phyloP scores from a whole-genome alignment of 192 early-diverging fungal species.

The Obelidium mucronatum region DNA sequence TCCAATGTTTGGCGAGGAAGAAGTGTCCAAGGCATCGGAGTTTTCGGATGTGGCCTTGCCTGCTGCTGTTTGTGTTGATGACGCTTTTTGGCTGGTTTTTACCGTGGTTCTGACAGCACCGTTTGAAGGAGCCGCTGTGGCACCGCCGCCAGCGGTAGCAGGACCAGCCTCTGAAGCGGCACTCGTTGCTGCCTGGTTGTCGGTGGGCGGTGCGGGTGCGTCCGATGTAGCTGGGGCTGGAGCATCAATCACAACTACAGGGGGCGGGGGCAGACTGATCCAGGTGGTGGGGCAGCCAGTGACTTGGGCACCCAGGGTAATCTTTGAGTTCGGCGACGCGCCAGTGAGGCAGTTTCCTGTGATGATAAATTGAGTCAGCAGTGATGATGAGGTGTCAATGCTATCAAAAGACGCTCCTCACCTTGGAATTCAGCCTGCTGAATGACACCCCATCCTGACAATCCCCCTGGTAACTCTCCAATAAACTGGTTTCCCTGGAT shows the following conservation, averaged over 20 bases:
- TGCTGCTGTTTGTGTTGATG: background rate
- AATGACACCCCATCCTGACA: background rate
- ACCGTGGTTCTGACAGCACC: background rate
- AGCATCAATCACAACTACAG: background rate
- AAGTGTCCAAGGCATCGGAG: background rate
- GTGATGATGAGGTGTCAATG: background rate
- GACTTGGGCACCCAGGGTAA: background rate
- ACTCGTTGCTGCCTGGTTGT: background rate
- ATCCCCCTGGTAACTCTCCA: background rate
- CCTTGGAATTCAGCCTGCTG: background rate
- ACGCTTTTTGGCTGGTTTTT: background rate
- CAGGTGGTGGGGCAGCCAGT: background rate
- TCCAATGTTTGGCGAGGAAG: background rate
- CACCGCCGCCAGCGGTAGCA: background rate
- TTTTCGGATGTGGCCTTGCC: background rate
- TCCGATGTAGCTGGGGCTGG: background rate
- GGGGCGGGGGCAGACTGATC: background rate
- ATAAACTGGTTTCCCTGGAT: background rate
- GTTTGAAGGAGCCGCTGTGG: background rate
- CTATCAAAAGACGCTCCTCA: no score
- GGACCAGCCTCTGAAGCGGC: background rate
- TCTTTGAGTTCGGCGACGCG: background rate
- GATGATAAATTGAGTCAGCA: background rate
- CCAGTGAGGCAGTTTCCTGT: constrained; percentile 12
- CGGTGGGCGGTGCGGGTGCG: background rate